These are phyloP conservation scores for Elongisporangium anandrum DNA, from an alignment of 352 stramenopile species.

Conservation along the genomic window DNA sequence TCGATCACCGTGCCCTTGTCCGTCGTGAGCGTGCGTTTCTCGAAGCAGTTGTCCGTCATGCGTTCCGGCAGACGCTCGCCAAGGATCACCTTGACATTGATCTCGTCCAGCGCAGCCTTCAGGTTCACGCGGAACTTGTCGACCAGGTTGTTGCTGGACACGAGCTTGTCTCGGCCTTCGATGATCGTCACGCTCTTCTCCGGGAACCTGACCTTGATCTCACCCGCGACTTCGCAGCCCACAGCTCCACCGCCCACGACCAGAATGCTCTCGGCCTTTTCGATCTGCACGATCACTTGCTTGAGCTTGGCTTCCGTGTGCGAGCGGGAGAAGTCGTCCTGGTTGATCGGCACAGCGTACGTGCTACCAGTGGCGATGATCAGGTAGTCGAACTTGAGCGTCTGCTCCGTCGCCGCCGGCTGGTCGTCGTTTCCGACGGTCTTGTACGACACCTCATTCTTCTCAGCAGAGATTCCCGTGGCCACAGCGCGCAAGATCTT, in stretches of 20 bases:
- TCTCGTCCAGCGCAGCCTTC: constrained; percentile 20
- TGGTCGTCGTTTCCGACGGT: constrained; percentile 25
- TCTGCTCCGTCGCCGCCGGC: constrained; percentile 19
- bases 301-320: constrained; percentile 29
- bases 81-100: constrained; percentile 44
- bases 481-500: constrained; percentile 36
- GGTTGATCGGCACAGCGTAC: constrained; percentile 60
- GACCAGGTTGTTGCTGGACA: constrained; percentile 27
- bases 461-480: constrained; percentile 22
- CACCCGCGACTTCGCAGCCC: constrained; percentile 51
- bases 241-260: constrained; percentile 54
- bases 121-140: constrained; percentile 47
- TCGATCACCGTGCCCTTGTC: constrained; percentile 48
- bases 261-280: constrained; percentile 36
- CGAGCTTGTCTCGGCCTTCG: constrained; percentile 26
- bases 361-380: constrained; percentile 56
- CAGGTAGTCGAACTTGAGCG: constrained; percentile 51
- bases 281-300: constrained; percentile 37
- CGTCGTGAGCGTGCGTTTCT: constrained; percentile 32
- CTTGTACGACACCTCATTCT: constrained; percentile 37
- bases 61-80: constrained; percentile 34
- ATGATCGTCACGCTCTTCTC: constrained; percentile 58
- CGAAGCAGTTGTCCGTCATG: constrained; percentile 28
- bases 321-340: constrained; percentile 24
- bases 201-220: constrained; percentile 53